phyloP scores from a whole-genome alignment of 768 basidiomycete species.

The Erythrobasidium yunnanense region DNA sequence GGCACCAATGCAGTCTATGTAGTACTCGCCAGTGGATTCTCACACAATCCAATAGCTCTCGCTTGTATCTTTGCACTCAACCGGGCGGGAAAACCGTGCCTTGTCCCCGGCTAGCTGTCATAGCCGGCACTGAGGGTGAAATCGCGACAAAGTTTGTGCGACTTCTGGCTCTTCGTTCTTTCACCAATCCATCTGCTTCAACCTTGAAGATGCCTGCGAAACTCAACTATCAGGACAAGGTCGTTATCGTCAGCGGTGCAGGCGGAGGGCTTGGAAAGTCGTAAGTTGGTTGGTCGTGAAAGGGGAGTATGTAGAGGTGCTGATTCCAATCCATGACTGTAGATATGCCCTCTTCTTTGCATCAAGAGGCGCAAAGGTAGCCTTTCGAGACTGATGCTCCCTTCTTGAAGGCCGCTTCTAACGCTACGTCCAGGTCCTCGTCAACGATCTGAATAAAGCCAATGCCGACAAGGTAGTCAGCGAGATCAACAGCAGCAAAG shows the following conservation, averaged over 20 bases:
- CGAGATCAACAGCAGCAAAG: constrained; percentile 56
- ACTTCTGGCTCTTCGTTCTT: too few species aligned
- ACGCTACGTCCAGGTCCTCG: constrained; percentile 53
- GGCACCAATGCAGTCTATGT: too few species aligned
- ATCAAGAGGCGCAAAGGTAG: constrained; percentile 63
- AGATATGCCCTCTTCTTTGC: constrained; percentile 88
- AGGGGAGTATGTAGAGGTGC: neutral
- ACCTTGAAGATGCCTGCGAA: constrained; percentile 27
- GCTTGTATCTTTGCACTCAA: too few species aligned
- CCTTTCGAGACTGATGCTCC: neutral
- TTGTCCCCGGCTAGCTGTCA: too few species aligned
- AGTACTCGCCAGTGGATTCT: too few species aligned
- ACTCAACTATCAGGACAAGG: constrained; percentile 78
- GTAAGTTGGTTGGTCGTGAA: constrained; percentile 43
- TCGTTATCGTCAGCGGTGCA: constrained; percentile 89
- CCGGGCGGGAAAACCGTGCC: too few species aligned
- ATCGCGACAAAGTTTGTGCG: too few species aligned
- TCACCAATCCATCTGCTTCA: too few species aligned
- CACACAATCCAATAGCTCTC: too few species aligned
- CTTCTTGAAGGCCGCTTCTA: too few species aligned
- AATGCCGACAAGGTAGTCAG: constrained; percentile 87
- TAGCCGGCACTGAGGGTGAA: too few species aligned
- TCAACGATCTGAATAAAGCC: constrained; percentile 81
- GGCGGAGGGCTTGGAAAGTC: constrained; percentile 87
- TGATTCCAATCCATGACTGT: neutral